Base-by-base conservation (phyloP, 768 basidiomycete species). In the Podaxis sp. region DNA sequence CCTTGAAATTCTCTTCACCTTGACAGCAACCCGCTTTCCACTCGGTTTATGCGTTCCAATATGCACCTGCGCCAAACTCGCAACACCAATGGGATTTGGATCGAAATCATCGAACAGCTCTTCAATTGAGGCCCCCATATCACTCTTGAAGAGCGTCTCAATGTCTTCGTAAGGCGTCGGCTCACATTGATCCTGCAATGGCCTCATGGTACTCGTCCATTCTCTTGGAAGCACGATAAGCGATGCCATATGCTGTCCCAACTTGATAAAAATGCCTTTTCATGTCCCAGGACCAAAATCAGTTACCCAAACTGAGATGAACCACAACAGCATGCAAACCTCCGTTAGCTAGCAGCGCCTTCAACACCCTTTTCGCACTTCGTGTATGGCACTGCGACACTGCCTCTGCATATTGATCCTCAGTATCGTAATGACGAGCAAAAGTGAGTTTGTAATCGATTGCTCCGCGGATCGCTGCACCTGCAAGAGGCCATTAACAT, bases 1-100 rank as follows among this genome's bases (percentile, higher is more conserved):
- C 33, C 4, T 15, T 41, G 38, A 25, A 49, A 50, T 7, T 46
- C 6, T 66, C 75, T 27, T 36, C 64, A 90, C 90, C 76, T 96
- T 96, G 55, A 98, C 90, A 7, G 97, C 97, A 27, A 95, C 94
- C 59, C 77, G 76, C 72, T 82, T 81, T 2, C 93, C 91, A 4
- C 89, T 87, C 53, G 84, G 79, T 55, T 84, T 83, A 64, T 93
- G 87, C 13, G 75, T 83, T 3, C 88, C 97, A 19, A 90, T 83
- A 74, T 98, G 97, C 15, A 98, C 97, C 74, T 99, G 97, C 4
- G 97, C 97, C 40, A 98, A 76, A 68, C 94, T 96, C 12, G 97
- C 97, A 15, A 98, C 94, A 2, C 97, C 97, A 50, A 98, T 92
- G 6, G 97, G 97, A 17, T 80, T 77, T 4, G 87, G 86, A 66